Conservation (phyloP, 2,329 filamentous ascomycete genomes). For the Diaporthe sp. region DNA sequence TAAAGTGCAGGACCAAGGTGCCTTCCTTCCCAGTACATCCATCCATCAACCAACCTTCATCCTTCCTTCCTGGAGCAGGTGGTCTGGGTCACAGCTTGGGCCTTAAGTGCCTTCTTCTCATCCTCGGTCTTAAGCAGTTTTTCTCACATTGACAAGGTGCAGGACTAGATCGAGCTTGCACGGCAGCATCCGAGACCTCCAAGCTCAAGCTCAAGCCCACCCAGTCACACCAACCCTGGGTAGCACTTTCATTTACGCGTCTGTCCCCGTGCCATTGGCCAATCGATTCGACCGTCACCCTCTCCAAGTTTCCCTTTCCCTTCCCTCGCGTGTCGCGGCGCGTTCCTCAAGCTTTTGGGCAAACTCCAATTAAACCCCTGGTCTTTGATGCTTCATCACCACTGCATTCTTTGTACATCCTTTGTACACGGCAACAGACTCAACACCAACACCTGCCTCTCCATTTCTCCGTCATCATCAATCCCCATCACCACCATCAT, state of each 20-base stretch:
- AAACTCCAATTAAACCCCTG: slow-evolving; percentile 1
- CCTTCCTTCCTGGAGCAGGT: no score
- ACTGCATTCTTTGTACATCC: neutral
- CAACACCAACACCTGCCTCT: neutral
- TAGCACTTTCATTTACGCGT: slow-evolving; percentile 10
- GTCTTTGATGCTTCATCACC: neutral
- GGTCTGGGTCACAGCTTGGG: no score
- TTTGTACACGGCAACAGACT: neutral
- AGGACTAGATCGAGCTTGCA: neutral
- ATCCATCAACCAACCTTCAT: no score
- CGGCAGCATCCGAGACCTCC: slow-evolving; percentile 28
- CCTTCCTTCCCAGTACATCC: no score
- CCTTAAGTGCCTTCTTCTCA: no score
- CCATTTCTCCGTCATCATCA: neutral
- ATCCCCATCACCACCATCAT: neutral
- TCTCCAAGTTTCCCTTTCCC: neutral
- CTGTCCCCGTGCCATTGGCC: slow-evolving; percentile 10
- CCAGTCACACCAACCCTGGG: neutral
- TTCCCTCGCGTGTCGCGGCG: neutral
- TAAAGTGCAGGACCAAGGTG: no score
- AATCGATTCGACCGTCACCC: neutral
- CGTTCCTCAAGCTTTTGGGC: neutral
- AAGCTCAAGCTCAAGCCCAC: neutral
- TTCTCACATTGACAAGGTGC: neutral
- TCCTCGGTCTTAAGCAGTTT: no score